Percentiles rank a stretch among this genome's conserved stretches.
phyloP scores from a whole-genome alignment of 495 filamentous ascomycete genomes.

The Echria macrotheca region DNA sequence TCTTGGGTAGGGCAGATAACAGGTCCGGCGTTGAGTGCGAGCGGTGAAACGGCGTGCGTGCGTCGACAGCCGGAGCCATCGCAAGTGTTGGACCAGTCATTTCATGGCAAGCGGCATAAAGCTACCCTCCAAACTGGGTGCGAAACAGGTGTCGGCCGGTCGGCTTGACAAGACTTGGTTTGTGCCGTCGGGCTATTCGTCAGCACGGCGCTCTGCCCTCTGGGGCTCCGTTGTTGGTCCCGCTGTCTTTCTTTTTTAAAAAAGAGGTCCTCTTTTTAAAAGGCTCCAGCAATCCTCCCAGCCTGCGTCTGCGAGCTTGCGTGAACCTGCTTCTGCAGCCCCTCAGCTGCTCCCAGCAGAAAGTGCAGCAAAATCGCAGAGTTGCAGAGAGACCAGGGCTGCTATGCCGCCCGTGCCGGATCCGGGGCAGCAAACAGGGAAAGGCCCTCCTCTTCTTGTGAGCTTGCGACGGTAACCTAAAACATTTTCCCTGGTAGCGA shows the following conservation, averaged over 20 bases:
- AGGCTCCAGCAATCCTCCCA: not conserved
- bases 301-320: not conserved
- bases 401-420: constrained; percentile 20
- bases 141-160: constrained; percentile 6
- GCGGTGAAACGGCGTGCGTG: constrained; percentile 28
- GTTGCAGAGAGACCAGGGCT: constrained; percentile 5
- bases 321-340: constrained; percentile 5
- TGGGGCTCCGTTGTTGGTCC: not conserved
- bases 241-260: not conserved
- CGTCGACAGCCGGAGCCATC: constrained; percentile 38
- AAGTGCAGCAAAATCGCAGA: no score
- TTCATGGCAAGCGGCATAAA: constrained; percentile 32
- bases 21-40: constrained; percentile 34
- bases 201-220: constrained; percentile 3
- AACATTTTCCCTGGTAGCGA: constrained; percentile 9
- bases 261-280: no score
- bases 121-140: constrained; percentile 7
- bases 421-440: constrained; percentile 17
- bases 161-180: constrained; percentile 13
- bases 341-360: no score
- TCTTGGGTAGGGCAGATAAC: constrained; percentile 19
- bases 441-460: constrained; percentile 13
- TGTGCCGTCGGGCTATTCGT: constrained; percentile 11
- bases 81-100: constrained; percentile 41
- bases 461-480: constrained; percentile 5